Evolutionary conservation across 106 monocot species (phyloP), one percentile per base, ranked within the genome.

Genomic region (Iris macrosiphon): DNA sequence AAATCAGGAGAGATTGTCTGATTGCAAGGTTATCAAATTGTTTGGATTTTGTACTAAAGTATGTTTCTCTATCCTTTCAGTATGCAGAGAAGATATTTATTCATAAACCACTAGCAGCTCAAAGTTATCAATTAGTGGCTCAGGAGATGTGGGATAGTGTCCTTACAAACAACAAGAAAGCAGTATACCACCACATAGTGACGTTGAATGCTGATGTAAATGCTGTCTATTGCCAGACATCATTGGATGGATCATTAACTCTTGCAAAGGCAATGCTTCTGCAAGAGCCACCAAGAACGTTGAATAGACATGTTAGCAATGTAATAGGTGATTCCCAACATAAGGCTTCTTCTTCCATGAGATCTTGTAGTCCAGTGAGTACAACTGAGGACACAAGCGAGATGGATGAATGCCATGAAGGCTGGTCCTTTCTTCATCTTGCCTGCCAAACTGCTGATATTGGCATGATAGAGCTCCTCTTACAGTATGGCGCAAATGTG

Each of bases 401-500:
- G 10, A 18, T 48, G 38, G 83, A 72, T 41, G 85, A 85, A 44
- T 49, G 27, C 33, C 15, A 33, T 31, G 86, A 83, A 54, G 91
- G 98, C 9, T 73, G 83, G 31, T 84, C 98, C n/a, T 52, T 99
- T 23, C 84, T 99, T 65, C 90, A 98, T 45, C 59, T 98, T 35
- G 96, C 96, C 45, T 98, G 96, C 53, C 76, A 72, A 59, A 74
- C 64, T 47, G 90, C 86, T 19, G 96, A 98, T 66, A 50, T 87
- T 45, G 98, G 91, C 27, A 99, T 99, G 98, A 47, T 92, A 60
- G 98, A 91, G 73, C 79, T 99, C n/a, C 83, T 99, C 24, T 63
- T 99, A 54, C 98, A 91, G 62, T 99, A 99, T 64, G 91, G 98
- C 58, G 98, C 78, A 39, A 87, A 73, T 55, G 69, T 83, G 45